Evolutionary conservation across 441 rosid species (phyloP), one percentile per base, ranked within the genome.

Genomic region (Dalechampia spathulata): DNA sequence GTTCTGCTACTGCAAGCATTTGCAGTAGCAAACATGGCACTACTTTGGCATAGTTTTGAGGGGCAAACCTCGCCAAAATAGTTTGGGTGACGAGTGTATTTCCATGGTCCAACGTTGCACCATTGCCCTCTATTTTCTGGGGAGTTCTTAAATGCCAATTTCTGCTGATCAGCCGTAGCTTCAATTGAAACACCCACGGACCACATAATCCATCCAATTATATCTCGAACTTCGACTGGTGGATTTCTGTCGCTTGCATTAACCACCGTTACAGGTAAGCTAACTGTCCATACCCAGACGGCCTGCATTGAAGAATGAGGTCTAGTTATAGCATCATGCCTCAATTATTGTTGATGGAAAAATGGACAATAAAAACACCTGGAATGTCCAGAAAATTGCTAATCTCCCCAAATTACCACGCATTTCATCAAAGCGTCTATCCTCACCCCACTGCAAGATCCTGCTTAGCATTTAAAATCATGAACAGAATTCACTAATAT

Each of bases 391-490:
- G 75, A 88, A 92, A 62, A 84, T 56, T 2, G 89, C 83, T 46
- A 92, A 65, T 61, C 73, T 86, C 62, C 85, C 85, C 52, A 88
- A 67, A 63, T 83, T 81, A 57, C 20, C 56, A 48, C 95, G 95
- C 94, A 83, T 92, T 71, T 86, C 84, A 71, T 88, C 95, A 41
- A 86, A 80, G 13, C 95, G 93, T 30, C 85, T 78, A 59, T 88
- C 98, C 75, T 92, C 98, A 22, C 95, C 98, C 98, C 98, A 92
- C 37, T 84, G 81, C 58, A 88, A 44, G 63, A 92, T 92, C 76
- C 98, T 91, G 81, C 38, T 53, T 51, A 63, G 47, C 28, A 50
- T 38, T 49, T n/a, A n/a, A n/a, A n/a, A n/a, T 1, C 21, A 38
- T 11, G 50, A 55, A 48, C 37, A 12, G n/a, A 43, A 23, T n/a